These are phyloP conservation scores for Symmetrospora coprosmae DNA, from an alignment of 768 basidiomycete genomes.

Conservation along the genomic window DNA sequence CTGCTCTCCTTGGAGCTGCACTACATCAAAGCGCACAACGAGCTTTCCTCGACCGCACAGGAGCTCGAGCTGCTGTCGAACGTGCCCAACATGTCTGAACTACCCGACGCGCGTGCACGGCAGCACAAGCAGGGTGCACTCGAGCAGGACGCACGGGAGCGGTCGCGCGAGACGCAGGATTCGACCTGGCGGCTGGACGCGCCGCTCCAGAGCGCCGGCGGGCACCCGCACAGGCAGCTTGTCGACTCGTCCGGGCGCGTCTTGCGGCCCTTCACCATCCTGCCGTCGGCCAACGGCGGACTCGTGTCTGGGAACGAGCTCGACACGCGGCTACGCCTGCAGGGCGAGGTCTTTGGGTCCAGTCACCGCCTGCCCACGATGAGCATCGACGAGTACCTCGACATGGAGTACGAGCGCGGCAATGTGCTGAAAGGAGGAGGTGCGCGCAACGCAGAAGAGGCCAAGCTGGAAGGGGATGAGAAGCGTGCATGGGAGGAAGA, in stretches of 20 bases:
- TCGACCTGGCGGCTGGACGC: constrained; percentile 30
- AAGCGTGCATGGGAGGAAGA: constrained; percentile 45
- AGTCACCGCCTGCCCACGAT: constrained; percentile 79
- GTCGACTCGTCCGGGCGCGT: constrained; percentile 44
- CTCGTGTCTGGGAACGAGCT: constrained; percentile 30
- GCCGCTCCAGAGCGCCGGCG: neutral
- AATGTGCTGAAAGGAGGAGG: constrained; percentile 79
- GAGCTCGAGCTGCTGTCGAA: constrained; percentile 41
- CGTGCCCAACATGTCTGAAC: constrained; percentile 54
- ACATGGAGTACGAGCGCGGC: constrained; percentile 66
- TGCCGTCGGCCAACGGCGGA: constrained; percentile 45
- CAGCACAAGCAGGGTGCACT: too few species aligned
- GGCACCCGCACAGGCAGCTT: constrained; percentile 20
- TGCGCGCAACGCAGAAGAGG: constrained; percentile 44
- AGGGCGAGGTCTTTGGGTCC: constrained; percentile 68
- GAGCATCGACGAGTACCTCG: constrained; percentile 86
- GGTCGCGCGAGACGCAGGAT: constrained; percentile 56
- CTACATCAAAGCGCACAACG: constrained; percentile 30
- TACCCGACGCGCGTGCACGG: constrained; percentile 50
- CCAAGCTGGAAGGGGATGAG: constrained; percentile 59
- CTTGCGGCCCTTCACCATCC: constrained; percentile 78
- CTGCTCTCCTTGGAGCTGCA: constrained; percentile 26
- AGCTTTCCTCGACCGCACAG: constrained; percentile 26
- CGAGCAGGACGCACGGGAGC: constrained; percentile 44
- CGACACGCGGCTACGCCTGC: constrained; percentile 55